A percentile compares a stretch with the other conserved stretches of the same genome.
phyloP scores from a whole-genome alignment of 2,329 filamentous ascomycete species.

The Colletotrichum navitas region DNA sequence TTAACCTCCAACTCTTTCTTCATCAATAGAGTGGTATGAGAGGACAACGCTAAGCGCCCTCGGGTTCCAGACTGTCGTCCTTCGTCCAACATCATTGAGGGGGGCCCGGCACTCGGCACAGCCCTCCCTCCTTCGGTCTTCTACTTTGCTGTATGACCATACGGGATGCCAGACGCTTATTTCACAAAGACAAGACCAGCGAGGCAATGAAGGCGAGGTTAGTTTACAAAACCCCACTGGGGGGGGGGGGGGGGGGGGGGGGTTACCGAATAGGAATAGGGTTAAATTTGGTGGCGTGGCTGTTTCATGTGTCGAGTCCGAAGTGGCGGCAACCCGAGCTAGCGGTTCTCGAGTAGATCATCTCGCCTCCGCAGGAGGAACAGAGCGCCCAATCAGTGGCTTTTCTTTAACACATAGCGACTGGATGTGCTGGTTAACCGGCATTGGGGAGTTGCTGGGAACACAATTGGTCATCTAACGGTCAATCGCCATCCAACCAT shows the following conservation, averaged over 20 bases:
- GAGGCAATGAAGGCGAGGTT: not conserved
- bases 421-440: not conserved
- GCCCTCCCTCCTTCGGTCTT: not conserved
- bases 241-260: too few species aligned
- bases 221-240: not conserved
- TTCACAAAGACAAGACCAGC: not conserved
- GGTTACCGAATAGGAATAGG: slow-evolving; percentile 3
- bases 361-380: slow-evolving; percentile 5
- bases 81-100: slow-evolving; percentile 2
- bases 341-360: slow-evolving; percentile 39
- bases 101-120: slow-evolving; percentile 10
- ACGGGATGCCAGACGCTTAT: not conserved
- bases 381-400: slow-evolving; percentile 24
- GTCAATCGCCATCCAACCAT: slow-evolving; percentile 4
- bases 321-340: slow-evolving; percentile 34
- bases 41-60: not conserved
- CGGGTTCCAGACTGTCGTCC: not conserved
- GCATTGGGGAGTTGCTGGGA: not conserved
- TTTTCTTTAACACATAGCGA: not conserved
- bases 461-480: too few species aligned
- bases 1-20: not conserved
- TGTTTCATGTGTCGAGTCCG: slow-evolving; percentile 37
- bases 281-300: slow-evolving; percentile 26
- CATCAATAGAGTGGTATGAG: too few species aligned
- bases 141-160: not conserved